A percentile compares a stretch with the other conserved stretches of the same genome.
Conservation (phyloP, 768 basidiomycete genomes). For the Phylloporus sp. region DNA sequence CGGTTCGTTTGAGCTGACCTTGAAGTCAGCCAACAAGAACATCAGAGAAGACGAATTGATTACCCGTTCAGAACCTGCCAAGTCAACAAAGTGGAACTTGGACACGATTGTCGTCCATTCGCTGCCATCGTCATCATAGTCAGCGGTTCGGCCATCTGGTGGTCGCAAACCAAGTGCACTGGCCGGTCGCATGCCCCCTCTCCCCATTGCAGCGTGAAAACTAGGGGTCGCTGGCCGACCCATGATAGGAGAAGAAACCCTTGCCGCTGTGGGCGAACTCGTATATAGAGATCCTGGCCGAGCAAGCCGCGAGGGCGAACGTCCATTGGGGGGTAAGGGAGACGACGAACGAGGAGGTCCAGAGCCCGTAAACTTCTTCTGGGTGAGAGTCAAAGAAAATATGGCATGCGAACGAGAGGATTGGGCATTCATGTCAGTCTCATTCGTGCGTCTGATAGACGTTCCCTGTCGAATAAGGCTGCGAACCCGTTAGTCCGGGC, state of each 20-base stretch:
- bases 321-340: conserved; percentile 66
- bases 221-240: conserved; percentile 77
- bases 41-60: conserved; percentile 16
- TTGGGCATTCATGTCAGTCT: conserved; percentile 98
- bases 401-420: conserved; percentile 98
- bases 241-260: conserved; percentile 72
- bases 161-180: conserved; percentile 73
- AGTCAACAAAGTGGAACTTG: conserved; percentile 98
- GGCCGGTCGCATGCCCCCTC: conserved; percentile 66
- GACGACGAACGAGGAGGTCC: conserved; percentile 69
- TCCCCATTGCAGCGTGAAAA: conserved; percentile 68
- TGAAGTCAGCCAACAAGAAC: conserved; percentile 14
- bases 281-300: conserved; percentile 78
- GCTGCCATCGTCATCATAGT: conserved; percentile 57
- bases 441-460: conserved; percentile 87
- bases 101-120: conserved; percentile 90
- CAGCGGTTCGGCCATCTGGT: conserved; percentile 37
- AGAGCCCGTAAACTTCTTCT: conserved; percentile 78
- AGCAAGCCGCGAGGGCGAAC: conserved; percentile 72
- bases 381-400: conserved; percentile 91
- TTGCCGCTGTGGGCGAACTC: conserved; percentile 31
- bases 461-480: conserved; percentile 88
- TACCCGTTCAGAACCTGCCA: conserved; percentile 94
- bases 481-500: conserved; percentile 23
- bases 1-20: conserved; percentile 85